Conservation (phyloP, 768 basidiomycete genomes). For the Neoboletus magnificus region DNA sequence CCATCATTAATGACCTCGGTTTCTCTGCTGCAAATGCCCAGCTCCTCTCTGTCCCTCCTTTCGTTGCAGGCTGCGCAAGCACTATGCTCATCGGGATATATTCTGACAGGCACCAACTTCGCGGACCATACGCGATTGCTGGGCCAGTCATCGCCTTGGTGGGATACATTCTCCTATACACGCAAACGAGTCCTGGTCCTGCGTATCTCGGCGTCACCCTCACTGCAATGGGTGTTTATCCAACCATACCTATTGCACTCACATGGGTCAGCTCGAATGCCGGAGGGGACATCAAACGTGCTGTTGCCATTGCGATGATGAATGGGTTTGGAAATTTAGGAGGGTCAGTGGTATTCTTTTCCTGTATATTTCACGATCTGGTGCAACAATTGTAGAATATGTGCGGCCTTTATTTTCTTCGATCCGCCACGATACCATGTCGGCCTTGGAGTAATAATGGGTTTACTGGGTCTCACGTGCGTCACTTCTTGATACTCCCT, state of each 20-base stretch:
- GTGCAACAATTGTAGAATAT: constrained; percentile 27
- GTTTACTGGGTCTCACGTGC: constrained; percentile 25
- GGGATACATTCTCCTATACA: constrained; percentile 48
- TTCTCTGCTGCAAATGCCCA: constrained; percentile 49
- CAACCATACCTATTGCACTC: constrained; percentile 40
- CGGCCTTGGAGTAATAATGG: constrained; percentile 31
- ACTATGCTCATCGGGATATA: constrained; percentile 37
- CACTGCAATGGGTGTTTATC: constrained; percentile 47
- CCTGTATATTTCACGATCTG: neutral
- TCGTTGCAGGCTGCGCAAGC: constrained; percentile 38
- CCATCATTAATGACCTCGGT: constrained; percentile 40
- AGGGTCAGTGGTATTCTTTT: constrained; percentile 35
- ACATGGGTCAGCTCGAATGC: constrained; percentile 55
- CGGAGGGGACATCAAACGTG: constrained; percentile 52
- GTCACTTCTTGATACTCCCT: constrained; percentile 11
- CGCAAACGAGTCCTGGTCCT: constrained; percentile 12
- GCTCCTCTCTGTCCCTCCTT: constrained; percentile 46
- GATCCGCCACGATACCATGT: constrained; percentile 36
- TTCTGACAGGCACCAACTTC: constrained; percentile 40
- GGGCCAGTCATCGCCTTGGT: constrained; percentile 39
- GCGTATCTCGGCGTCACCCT: constrained; percentile 45
- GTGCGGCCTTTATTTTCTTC: constrained; percentile 40
- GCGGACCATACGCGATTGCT: constrained; percentile 49
- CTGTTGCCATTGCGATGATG: constrained; percentile 48
- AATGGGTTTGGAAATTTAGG: constrained; percentile 56